These are phyloP conservation scores for Deinandra increscens DNA, from an alignment of 129 eudicot genomes.

Conservation along the genomic window DNA sequence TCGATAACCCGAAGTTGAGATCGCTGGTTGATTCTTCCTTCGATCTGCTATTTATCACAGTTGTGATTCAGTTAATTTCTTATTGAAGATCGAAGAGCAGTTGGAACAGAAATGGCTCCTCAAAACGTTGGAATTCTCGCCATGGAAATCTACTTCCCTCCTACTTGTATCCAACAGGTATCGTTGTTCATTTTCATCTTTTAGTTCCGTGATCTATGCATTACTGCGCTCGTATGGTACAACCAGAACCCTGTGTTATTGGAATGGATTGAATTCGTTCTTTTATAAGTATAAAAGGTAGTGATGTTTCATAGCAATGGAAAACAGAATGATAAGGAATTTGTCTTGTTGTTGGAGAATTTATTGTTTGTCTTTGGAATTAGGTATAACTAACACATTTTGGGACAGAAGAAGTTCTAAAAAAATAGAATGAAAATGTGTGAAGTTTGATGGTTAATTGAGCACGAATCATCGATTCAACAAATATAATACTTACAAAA, in stretches of 20 bases:
- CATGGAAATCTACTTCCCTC: constrained; percentile 97
- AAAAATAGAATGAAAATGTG: constrained; percentile 5
- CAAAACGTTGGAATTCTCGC: constrained; percentile 97
- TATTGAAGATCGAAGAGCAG: constrained; percentile 17
- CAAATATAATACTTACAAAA: constrained; percentile 2
- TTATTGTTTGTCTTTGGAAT: constrained; percentile 5
- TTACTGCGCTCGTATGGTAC: background rate
- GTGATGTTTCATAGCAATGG: background rate
- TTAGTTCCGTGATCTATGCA: constrained; percentile 10
- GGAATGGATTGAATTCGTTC: constrained; percentile 4
- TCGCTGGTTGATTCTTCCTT: constrained; percentile 2
- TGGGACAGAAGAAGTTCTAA: constrained; percentile 1
- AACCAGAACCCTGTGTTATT: constrained; percentile 1
- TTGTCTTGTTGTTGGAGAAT: constrained; percentile 5
- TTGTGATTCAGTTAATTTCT: constrained; percentile 17
- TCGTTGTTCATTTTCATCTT: background rate
- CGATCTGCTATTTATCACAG: constrained; percentile 18
- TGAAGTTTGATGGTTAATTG: constrained; percentile 21
- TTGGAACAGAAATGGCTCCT: constrained; percentile 57
- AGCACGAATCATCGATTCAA: constrained; percentile 15
- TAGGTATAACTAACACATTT: constrained; percentile 4
- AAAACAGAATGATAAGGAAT: background rate
- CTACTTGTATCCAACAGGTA: constrained; percentile 96
- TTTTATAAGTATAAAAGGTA: background rate
- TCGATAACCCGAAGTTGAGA: background rate